Conservation (phyloP, 768 basidiomycete genomes). For the Trametes cubensis region DNA sequence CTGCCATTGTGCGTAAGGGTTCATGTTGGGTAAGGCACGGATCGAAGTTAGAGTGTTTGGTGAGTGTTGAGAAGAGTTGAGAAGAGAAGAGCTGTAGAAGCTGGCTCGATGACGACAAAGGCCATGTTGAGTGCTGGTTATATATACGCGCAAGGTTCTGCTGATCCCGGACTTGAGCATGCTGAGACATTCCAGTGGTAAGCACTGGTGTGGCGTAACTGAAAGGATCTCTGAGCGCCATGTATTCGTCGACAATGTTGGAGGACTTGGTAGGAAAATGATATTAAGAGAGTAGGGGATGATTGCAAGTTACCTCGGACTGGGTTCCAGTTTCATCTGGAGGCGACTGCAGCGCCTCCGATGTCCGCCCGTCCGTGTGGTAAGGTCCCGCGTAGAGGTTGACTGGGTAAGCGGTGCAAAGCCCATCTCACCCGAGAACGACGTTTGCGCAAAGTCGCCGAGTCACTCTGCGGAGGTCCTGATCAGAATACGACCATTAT, state of each 20-base stretch:
- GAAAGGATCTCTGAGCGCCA: not conserved
- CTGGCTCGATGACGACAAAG: slow-evolving; percentile 2
- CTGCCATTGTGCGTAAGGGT: slow-evolving; percentile 32
- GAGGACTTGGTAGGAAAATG: not conserved
- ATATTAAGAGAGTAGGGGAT: not conserved
- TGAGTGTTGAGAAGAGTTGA: slow-evolving; percentile 1
- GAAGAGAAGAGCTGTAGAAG: not conserved
- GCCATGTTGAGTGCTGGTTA: not conserved
- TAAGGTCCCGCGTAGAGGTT: no score
- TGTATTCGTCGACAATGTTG: not conserved
- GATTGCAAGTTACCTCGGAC: slow-evolving; percentile 7
- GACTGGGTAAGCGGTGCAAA: no score
- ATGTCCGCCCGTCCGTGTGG: no score
- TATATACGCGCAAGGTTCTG: slow-evolving; percentile 7
- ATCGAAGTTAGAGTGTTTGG: slow-evolving; percentile 1
- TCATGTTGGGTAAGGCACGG: slow-evolving; percentile 18
- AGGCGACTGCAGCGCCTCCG: not conserved
- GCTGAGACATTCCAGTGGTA: slow-evolving; percentile 5
- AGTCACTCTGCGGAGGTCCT: no score
- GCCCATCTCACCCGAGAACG: no score
- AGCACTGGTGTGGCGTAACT: not conserved
- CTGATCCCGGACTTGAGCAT: not conserved
- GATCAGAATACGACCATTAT: no score
- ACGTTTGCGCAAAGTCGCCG: no score
- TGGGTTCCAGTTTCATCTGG: not conserved